phyloP scores from a whole-genome alignment of 345 rosid genomes.

The Adansonia digitata region DNA sequence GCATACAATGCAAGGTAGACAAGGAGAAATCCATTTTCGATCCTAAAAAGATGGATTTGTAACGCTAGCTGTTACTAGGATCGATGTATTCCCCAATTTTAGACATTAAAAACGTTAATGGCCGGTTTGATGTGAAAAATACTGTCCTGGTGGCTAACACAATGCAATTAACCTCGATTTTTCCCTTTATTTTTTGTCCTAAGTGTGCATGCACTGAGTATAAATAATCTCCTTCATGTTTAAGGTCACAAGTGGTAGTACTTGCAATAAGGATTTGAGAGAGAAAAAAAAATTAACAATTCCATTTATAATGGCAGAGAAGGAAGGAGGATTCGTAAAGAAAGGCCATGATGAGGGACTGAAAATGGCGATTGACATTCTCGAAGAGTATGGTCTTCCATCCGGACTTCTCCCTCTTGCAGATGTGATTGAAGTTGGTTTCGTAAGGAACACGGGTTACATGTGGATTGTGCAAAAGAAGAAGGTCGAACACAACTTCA shows the following conservation, averaged over 20 bases:
- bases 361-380: slow-evolving; percentile 30
- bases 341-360: slow-evolving; percentile 41
- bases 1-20: not conserved
- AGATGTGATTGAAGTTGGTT: slow-evolving; percentile 50
- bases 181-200: slow-evolving; percentile 25
- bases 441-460: slow-evolving; percentile 41
- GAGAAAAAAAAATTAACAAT: not conserved
- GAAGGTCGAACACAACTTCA: slow-evolving; percentile 45
- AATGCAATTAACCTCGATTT: slow-evolving; percentile 30
- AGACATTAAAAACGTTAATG: not conserved
- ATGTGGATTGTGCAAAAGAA: slow-evolving; percentile 56
- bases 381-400: slow-evolving; percentile 49
- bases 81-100: not conserved
- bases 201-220: not conserved
- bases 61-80: not conserved
- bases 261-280: not conserved
- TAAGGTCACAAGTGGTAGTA: not conserved
- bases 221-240: slow-evolving; percentile 17
- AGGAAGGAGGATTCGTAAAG: slow-evolving; percentile 39
- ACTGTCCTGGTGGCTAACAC: slow-evolving; percentile 20
- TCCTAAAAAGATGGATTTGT: not conserved
- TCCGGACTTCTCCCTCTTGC: slow-evolving; percentile 51
- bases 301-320: slow-evolving; percentile 35
- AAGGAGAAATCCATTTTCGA: not conserved
- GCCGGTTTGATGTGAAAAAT: slow-evolving; percentile 6